These are phyloP conservation scores for Orbilia oligospora DNA, from an alignment of 2,329 filamentous ascomycete genomes.

Conservation along the genomic window DNA sequence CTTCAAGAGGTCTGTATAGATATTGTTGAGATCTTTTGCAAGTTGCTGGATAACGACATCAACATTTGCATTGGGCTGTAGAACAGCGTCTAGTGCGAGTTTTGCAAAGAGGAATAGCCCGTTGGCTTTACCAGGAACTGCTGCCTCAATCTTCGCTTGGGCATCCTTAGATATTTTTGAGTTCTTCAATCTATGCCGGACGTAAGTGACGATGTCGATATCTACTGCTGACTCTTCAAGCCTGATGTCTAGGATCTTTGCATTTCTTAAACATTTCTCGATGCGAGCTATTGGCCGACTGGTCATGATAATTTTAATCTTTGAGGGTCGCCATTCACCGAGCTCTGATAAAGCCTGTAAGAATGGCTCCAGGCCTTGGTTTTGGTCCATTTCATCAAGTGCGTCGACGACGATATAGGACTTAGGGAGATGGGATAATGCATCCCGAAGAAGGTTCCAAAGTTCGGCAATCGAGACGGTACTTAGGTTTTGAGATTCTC, in stretches of 20 bases:
- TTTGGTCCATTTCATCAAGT: conserved; percentile 31
- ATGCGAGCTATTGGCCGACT: conserved; percentile 62
- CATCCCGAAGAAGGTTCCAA: conserved; percentile 21
- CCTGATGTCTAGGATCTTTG: conserved; percentile 61
- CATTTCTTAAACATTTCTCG: conserved; percentile 57
- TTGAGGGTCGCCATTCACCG: conserved; percentile 27
- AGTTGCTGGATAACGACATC: conserved; percentile 41
- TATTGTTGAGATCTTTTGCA: conserved; percentile 63
- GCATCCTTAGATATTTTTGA: conserved; percentile 7
- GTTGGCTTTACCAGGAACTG: conserved; percentile 50
- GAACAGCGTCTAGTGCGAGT: conserved; percentile 62
- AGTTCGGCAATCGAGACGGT: conserved; percentile 7
- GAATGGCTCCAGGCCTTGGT: conserved; percentile 26
- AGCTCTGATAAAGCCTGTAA: conserved; percentile 31
- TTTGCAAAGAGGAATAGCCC: conserved; percentile 63
- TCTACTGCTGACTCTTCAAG: conserved; percentile 61
- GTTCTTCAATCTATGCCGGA: conserved; percentile 12
- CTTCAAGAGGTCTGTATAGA: conserved; percentile 63
- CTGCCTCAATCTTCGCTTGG: not conserved
- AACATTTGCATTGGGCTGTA: conserved; percentile 38
- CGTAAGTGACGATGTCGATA: conserved; percentile 58
- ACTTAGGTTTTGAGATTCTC: conserved; percentile 7
- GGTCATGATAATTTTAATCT: conserved; percentile 62
- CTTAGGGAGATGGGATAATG: conserved; percentile 23
- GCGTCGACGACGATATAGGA: conserved; percentile 29